Evolutionary conservation across 768 basidiomycete genomes (phyloP), one percentile per base, ranked within the genome.

Genomic region (Lepiota subincarnata): DNA sequence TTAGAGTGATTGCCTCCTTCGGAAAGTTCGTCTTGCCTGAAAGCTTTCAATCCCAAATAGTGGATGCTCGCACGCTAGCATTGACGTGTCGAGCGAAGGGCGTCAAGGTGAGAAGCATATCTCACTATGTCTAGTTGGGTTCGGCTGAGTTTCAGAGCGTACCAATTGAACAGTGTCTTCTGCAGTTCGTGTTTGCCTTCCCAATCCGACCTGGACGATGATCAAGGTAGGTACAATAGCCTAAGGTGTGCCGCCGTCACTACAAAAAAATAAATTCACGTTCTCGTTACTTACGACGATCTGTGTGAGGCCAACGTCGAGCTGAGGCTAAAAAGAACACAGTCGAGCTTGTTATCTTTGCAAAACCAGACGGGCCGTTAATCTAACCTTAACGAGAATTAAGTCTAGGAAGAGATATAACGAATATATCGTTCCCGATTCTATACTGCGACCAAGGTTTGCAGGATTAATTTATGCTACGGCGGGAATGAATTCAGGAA

Each of bases 231-330:
- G 44, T n/a, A 28, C 44, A 14, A 45, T 45, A n/a, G 26, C 26
- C 44, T 45, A 31, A 31, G 6, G 8, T 31, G 10, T 31, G 4
- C 7, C 31, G 6, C 19, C 8, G 44, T 45, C 38, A n/a, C 38
- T 24, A 11, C 31, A 3, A 31, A 3, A 11, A 31, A 12, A 34
- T 13, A 34, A n/a, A 2, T 47, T 3, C 4, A 19, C 18, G 5
- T 12, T 11, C 22, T n/a, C 2, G 11, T 3, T 8, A 19, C 50
- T 51, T 42, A 51, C 50, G 4, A 51, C 50, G 20, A 51, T 20
- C 13, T 51, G 50, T 20, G 38, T 42, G 28, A 51, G 50, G 18
- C 50, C 50, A 6, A 34, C 39, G n/a, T 51, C 24, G 2, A 51
- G 50, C 19, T 47, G 31, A 12, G 12, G 28, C 45, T 36, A n/a